Conservation (phyloP, 2,329 filamentous ascomycete species). For the Didymella keratinophila region DNA sequence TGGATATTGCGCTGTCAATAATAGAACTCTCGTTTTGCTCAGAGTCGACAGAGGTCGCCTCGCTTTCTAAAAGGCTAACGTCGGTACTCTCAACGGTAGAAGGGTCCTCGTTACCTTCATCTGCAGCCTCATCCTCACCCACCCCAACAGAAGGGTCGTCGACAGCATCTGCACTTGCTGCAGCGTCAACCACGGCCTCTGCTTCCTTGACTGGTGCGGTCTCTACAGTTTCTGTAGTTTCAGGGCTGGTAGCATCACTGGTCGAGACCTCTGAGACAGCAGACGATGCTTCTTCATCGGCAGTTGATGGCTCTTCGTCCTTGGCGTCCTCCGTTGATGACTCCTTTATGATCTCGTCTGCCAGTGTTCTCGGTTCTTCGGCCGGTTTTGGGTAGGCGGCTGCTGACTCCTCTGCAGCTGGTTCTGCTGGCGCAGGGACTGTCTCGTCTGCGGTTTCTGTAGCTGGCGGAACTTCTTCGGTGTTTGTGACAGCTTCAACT, state of each 20-base stretch:
- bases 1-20: neutral
- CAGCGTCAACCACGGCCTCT: neutral
- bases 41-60: conserved; percentile 1
- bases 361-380: neutral
- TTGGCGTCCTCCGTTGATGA: neutral
- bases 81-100: conserved; percentile 5
- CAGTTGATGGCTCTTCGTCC: neutral
- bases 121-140: conserved; percentile 1
- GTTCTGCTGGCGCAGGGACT: neutral
- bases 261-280: neutral
- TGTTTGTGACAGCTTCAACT: neutral
- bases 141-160: neutral
- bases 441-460: neutral
- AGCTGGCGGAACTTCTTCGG: neutral
- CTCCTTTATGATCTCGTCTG: neutral
- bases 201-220: neutral
- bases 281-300: neutral
- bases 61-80: conserved; percentile 6
- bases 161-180: neutral
- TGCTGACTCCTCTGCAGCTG: neutral
- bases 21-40: neutral
- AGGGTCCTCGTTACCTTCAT: conserved; percentile 5
- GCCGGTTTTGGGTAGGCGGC: neutral
- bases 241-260: neutral
- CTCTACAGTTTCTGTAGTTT: neutral